phyloP scores from a whole-genome alignment of 495 filamentous ascomycete genomes.

The Hapsidospora chrysogenum region DNA sequence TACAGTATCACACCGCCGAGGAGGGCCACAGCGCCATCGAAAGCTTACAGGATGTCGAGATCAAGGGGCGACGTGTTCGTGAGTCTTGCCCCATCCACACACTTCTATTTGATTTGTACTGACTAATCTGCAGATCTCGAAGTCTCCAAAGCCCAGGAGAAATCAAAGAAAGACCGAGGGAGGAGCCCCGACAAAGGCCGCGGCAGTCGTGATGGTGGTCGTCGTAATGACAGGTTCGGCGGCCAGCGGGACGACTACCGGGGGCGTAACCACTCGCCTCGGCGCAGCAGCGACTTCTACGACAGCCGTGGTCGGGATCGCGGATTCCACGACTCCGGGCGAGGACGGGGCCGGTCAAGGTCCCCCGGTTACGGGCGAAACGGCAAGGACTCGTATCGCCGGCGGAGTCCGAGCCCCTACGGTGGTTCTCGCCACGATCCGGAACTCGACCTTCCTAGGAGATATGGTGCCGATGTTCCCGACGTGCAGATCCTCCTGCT shows the following conservation, averaged over 20 bases:
- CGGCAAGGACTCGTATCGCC: slow-evolving; percentile 37
- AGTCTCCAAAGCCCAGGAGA: slow-evolving; percentile 77
- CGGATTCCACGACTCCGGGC: slow-evolving; percentile 18
- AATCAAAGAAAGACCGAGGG: slow-evolving; percentile 36
- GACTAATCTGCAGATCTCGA: slow-evolving; percentile 54
- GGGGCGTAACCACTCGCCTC: slow-evolving; percentile 32
- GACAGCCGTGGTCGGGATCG: slow-evolving; percentile 14
- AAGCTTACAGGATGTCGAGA: slow-evolving; percentile 55
- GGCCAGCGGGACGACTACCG: slow-evolving; percentile 60
- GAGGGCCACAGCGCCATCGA: slow-evolving; percentile 61
- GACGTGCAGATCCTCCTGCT: slow-evolving; percentile 80
- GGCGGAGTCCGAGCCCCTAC: slow-evolving; percentile 47
- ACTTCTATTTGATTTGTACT: neutral
- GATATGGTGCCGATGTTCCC: slow-evolving; percentile 62
- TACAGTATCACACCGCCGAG: slow-evolving; percentile 68
- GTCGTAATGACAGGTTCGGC: slow-evolving; percentile 14
- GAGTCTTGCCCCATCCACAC: slow-evolving; percentile 29
- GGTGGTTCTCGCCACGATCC: slow-evolving; percentile 37
- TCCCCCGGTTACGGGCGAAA: slow-evolving; percentile 34
- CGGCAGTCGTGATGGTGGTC: slow-evolving; percentile 9
- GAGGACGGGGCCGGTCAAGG: slow-evolving; percentile 45
- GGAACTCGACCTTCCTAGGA: slow-evolving; percentile 53
- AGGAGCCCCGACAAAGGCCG: slow-evolving; percentile 14
- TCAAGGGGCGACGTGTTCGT: slow-evolving; percentile 84
- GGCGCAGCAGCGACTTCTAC: slow-evolving; percentile 16